A percentile compares a stretch with the other conserved stretches of the same genome.
Conservation (phyloP, 371 early-diverging fungal species). For the Mortierella sp. region DNA sequence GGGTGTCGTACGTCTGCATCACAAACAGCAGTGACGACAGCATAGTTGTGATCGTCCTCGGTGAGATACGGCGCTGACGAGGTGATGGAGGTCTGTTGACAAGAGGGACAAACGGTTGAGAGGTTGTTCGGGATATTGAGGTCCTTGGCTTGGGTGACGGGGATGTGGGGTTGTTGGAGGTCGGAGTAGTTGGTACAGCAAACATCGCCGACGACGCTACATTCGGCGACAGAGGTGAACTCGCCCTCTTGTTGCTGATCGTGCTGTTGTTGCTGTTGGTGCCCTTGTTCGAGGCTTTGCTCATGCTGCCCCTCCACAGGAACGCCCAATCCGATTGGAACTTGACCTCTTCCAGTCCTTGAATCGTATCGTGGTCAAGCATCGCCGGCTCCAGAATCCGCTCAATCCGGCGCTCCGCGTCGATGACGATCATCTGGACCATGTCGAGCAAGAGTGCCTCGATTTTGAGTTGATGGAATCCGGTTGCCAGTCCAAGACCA, state of each 20-base stretch:
- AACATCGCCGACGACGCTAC: constrained; percentile 70
- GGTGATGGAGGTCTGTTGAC: constrained; percentile 36
- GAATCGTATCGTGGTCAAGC: constrained; percentile 78
- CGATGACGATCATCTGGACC: constrained; percentile 68
- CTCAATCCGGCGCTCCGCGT: constrained; percentile 68
- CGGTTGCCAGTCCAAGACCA: constrained; percentile 69
- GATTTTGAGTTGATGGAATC: constrained; percentile 69
- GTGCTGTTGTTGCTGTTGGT: constrained; percentile 53
- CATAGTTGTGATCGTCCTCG: constrained; percentile 72
- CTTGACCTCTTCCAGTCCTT: constrained; percentile 71
- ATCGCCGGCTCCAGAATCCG: constrained; percentile 73
- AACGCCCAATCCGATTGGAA: constrained; percentile 74
- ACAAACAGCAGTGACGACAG: constrained; percentile 71
- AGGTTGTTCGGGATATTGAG: constrained; percentile 29
- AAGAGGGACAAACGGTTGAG: constrained; percentile 12
- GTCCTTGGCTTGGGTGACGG: constrained; percentile 15
- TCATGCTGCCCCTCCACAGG: constrained; percentile 51
- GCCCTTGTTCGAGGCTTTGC: constrained; percentile 15
- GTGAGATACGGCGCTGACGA: constrained; percentile 59
- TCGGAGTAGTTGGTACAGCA: constrained; percentile 82
- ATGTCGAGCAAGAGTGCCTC: constrained; percentile 78
- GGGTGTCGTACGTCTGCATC: constrained; percentile 73
- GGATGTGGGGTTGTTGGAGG: constrained; percentile 2
- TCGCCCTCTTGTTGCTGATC: constrained; percentile 70
- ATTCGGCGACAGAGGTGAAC: constrained; percentile 17